phyloP scores from a whole-genome alignment of 169 alveolate species.

The Condylostoma magnum region DNA sequence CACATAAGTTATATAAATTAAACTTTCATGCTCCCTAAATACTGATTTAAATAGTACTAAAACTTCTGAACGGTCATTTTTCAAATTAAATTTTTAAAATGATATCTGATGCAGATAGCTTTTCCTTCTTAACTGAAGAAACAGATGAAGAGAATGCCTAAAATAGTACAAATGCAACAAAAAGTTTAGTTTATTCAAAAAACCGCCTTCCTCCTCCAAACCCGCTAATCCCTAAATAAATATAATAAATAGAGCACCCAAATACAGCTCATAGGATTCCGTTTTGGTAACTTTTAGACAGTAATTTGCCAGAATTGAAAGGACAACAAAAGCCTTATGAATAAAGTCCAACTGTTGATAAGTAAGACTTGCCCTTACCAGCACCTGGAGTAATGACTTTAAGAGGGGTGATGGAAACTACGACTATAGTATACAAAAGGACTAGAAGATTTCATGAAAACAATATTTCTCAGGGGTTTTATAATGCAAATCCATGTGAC shows the following conservation, averaged over 20 bases:
- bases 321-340: not conserved
- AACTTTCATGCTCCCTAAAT: too few relatives aligned
- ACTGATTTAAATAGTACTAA: too few relatives aligned
- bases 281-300: not conserved
- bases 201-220: slow-evolving; percentile 24
- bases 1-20: too few relatives aligned
- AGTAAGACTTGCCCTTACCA: not conserved
- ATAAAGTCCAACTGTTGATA: not conserved
- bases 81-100: too few relatives aligned
- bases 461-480: too few relatives aligned
- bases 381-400: not conserved
- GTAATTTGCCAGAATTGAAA: not conserved
- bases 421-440: not conserved
- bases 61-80: too few relatives aligned
- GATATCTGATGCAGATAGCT: too few relatives aligned
- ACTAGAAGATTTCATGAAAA: not conserved
- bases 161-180: too few relatives aligned
- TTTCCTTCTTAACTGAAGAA: too few relatives aligned
- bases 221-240: slow-evolving; percentile 20
- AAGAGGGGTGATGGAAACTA: not conserved
- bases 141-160: too few relatives aligned
- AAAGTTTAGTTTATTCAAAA: too few relatives aligned
- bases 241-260: not conserved
- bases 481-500: slow-evolving; percentile 18
- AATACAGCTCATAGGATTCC: not conserved